A percentile compares a stretch with the other conserved stretches of the same genome.
These are phyloP conservation scores for Podaxis mareebaensis DNA, from an alignment of 768 basidiomycete genomes.

Conservation along the genomic window DNA sequence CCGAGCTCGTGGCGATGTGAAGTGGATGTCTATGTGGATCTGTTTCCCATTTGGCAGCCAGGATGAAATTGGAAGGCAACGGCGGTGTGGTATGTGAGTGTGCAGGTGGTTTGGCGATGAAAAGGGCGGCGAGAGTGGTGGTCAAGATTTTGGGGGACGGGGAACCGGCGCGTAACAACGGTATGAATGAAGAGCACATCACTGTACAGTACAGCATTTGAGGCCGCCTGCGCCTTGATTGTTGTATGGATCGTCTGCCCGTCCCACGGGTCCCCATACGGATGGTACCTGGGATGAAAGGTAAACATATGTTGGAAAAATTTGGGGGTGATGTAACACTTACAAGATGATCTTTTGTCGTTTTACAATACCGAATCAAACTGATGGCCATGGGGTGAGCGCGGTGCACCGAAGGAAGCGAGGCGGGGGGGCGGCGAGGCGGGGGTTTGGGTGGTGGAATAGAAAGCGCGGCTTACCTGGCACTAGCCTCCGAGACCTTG, in stretches of 20 bases:
- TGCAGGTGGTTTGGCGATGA: background rate
- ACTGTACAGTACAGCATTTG: slow-evolving; percentile 66
- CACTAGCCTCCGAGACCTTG: slow-evolving; percentile 88
- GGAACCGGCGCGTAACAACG: background rate
- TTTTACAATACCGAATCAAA: slow-evolving; percentile 92
- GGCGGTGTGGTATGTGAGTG: background rate
- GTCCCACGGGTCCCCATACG: slow-evolving; percentile 95
- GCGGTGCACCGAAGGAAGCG: slow-evolving; percentile 9
- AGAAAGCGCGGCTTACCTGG: slow-evolving; percentile 57
- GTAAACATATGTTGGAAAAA: slow-evolving; percentile 16
- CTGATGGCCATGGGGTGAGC: slow-evolving; percentile 41
- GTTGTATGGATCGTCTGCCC: slow-evolving; percentile 90
- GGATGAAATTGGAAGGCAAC: background rate
- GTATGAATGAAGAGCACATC: slow-evolving; percentile 17
- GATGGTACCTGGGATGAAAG: slow-evolving; percentile 71
- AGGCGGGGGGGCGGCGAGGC: background rate
- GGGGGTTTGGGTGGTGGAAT: background rate
- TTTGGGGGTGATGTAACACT: slow-evolving; percentile 19
- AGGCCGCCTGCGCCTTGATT: slow-evolving; percentile 52
- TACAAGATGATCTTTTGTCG: slow-evolving; percentile 80
- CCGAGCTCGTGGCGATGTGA: background rate
- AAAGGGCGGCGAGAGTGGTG: background rate
- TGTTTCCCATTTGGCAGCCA: slow-evolving; percentile 3
- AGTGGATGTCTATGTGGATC: slow-evolving; percentile 11
- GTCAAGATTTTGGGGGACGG: background rate